Conservation (phyloP, 441 rosid genomes). For the Euphorbia schlechtendalii region DNA sequence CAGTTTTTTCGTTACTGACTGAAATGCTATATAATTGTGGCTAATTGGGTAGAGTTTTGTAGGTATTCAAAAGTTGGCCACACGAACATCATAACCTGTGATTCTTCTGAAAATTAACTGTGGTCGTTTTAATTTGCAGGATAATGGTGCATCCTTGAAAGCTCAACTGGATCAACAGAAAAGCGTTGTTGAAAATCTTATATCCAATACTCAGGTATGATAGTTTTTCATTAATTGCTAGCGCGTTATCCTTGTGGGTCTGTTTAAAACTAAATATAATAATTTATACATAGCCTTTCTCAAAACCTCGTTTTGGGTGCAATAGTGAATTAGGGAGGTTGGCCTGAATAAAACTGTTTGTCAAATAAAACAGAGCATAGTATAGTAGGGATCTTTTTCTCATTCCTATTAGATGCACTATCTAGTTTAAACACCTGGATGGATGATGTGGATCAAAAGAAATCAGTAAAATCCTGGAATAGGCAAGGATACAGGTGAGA, state of each 20-base stretch:
- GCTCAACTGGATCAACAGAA: constrained; percentile 88
- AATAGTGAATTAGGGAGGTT: background rate
- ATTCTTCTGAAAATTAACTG: constrained; percentile 3
- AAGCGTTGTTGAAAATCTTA: constrained; percentile 78
- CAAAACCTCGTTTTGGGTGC: background rate
- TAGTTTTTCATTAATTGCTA: constrained; percentile 1
- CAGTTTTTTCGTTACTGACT: background rate
- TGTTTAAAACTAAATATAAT: background rate
- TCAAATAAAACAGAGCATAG: background rate
- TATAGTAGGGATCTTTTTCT: background rate
- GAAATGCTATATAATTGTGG: constrained; percentile 6
- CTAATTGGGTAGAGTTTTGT: background rate
- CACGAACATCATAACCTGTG: background rate
- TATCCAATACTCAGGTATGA: constrained; percentile 88
- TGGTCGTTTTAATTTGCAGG: constrained; percentile 39
- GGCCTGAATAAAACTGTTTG: background rate
- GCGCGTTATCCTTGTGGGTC: background rate
- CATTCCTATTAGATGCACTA: background rate
- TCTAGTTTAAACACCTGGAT: background rate
- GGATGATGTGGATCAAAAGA: background rate
- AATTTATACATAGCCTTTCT: background rate
- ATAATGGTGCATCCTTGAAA: constrained; percentile 70
- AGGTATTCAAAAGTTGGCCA: background rate
- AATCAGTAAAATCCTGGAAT: constrained; percentile 4
- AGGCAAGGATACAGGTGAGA: background rate